These are phyloP conservation scores for Heritiera fomes DNA, from an alignment of 345 rosid species.

Conservation along the genomic window DNA sequence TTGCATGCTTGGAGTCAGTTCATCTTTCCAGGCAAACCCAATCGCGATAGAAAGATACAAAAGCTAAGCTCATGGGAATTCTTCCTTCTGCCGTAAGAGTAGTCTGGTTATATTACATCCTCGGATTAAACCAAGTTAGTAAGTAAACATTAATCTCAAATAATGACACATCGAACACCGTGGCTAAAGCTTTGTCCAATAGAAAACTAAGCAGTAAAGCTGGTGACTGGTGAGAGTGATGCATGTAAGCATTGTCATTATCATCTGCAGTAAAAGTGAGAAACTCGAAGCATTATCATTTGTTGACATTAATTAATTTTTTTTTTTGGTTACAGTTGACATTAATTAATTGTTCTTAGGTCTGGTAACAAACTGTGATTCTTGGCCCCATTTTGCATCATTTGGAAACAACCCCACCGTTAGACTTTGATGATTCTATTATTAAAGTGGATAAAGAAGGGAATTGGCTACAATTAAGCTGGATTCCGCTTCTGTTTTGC, in stretches of 20 bases:
- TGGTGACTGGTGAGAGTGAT: neutral
- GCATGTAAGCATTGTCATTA: neutral
- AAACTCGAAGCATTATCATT: neutral
- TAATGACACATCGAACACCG: too few species aligned
- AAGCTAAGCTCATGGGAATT: neutral
- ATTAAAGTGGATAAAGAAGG: neutral
- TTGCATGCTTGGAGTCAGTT: neutral
- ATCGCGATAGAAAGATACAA: neutral
- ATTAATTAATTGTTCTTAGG: conserved; percentile 3
- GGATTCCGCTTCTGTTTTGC: neutral
- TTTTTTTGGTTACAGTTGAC: too few species aligned
- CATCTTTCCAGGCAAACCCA: neutral
- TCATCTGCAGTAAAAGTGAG: conserved; percentile 6
- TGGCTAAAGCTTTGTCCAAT: neutral
- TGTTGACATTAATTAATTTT: neutral
- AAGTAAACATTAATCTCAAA: too few species aligned
- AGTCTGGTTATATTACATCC: too few species aligned
- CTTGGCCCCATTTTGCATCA: conserved; percentile 16
- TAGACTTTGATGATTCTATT: conserved; percentile 7
- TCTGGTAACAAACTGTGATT: conserved; percentile 30
- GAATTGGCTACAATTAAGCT: conserved; percentile 6
- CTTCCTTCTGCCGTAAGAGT: too few species aligned
- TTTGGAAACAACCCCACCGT: conserved; percentile 12
- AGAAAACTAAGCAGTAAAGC: neutral
- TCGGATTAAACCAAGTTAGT: too few species aligned